These are phyloP conservation scores for Erythrobasidium hasegawianum DNA, from an alignment of 1,284 basidiomycete genomes.

Conservation along the genomic window DNA sequence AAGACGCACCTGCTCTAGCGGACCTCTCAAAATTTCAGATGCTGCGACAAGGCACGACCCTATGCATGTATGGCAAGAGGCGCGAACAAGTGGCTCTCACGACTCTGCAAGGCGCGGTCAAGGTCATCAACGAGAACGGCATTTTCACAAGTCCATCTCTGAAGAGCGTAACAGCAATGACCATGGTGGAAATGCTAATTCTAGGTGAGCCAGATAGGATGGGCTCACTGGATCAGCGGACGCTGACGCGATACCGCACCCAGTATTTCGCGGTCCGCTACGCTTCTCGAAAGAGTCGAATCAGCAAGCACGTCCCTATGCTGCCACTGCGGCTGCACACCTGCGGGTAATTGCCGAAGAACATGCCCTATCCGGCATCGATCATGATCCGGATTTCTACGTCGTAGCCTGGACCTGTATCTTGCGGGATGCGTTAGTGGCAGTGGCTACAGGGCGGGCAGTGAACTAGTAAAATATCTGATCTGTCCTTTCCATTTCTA, in stretches of 20 bases:
- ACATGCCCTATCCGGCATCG: neutral
- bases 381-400: conserved; percentile 12
- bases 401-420: conserved; percentile 18
- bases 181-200: conserved; percentile 25
- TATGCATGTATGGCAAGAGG: conserved; percentile 22
- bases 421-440: conserved; percentile 19
- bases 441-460: conserved; percentile 18
- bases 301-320: conserved; percentile 13
- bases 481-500: too few species aligned
- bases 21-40: conserved; percentile 1
- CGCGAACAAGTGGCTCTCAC: conserved; percentile 8
- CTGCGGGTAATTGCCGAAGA: conserved; percentile 24
- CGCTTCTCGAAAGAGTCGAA: conserved; percentile 5
- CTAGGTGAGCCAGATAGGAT: neutral
- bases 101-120: conserved; percentile 3
- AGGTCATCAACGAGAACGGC: conserved; percentile 12
- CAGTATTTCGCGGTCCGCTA: conserved; percentile 18
- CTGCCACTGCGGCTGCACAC: conserved; percentile 23
- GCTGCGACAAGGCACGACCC: conserved; percentile 1
- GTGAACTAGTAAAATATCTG: conserved; percentile 29
- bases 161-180: conserved; percentile 8
- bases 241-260: neutral
- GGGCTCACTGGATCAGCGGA: neutral
- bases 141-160: conserved; percentile 18
- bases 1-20: conserved; percentile 9